Base-by-base conservation (phyloP, 192 early-diverging fungal species). In the Podila epicladia region DNA sequence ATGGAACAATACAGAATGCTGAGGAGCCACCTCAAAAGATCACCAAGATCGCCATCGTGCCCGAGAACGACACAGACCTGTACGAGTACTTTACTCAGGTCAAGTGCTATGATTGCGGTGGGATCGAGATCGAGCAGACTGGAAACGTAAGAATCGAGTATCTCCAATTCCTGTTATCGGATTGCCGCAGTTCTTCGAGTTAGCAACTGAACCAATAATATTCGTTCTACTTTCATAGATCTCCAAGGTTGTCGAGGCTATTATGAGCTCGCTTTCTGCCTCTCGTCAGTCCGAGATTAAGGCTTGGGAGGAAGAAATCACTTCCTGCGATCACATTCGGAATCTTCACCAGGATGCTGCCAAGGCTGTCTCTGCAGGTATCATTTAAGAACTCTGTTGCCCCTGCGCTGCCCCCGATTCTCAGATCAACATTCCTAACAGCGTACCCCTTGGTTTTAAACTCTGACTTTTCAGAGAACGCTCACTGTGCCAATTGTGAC, bases 271-370 rank as follows among this genome's bases (percentile, higher is more conserved):
- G 0, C 82, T 94, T 7, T 96, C 97, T 26, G 94, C 96, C 4
- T 90, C 89, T 61, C 91, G 92, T 74, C 88, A 95, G 71, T 92
- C 91, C 3, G 97, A 98, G 78, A 92, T 98, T 76, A 94, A 97
- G 76, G 93, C 94, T 2, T 99, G 98, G 98, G 91, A 97, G 64
- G 93, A 96, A 64, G 95, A 97, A 41, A 90, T 94, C 55, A 67
- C 69, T 9, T 73, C 87, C 0, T 99, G 98, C 85, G 87, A 89
- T 32, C 98, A 99, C 76, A 94, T 93, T 29, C 82, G 85, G 13
- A 84, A 85, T 15, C 73, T 99, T 17, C 71, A 72, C 3, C 97
- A 99, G 82, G 78, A 72, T n/a, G 69, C 79, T 8, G 71, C 77
- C n/a, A 86, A 84, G 51, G 75, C 69, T 66, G 72, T 91, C 31